Conservation (phyloP, 345 rosid species). For the Adansonia digitata region DNA sequence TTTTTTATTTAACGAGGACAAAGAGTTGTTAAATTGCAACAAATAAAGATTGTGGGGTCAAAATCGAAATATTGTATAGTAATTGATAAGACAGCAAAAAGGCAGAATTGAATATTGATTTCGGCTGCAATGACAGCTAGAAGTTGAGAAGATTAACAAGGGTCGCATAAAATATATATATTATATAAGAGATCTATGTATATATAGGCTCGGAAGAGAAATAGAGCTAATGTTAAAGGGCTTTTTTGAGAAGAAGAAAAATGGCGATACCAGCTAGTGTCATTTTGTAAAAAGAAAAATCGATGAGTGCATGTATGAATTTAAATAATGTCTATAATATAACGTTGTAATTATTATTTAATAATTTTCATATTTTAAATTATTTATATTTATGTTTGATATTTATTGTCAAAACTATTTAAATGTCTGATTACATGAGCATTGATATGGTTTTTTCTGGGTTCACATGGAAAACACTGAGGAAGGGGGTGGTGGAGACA, state of each 20-base stretch:
- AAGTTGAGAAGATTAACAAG: conserved; percentile 1
- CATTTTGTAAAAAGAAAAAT: neutral
- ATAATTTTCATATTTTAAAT: too few species aligned
- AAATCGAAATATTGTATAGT: too few species aligned
- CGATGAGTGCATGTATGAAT: too few species aligned
- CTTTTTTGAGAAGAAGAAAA: neutral
- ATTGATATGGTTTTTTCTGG: neutral
- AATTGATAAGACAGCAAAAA: neutral
- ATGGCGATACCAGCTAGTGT: neutral
- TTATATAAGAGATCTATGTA: neutral
- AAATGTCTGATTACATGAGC: too few species aligned
- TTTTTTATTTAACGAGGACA: neutral
- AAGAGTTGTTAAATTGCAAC: neutral
- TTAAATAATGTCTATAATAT: too few species aligned
- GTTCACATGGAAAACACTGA: neutral
- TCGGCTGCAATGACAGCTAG: conserved; percentile 5
- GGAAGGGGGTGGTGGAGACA: neutral
- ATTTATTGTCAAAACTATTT: too few species aligned
- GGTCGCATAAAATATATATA: neutral
- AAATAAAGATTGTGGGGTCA: neutral
- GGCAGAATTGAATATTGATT: neutral
- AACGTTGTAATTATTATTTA: too few species aligned
- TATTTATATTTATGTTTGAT: too few species aligned
- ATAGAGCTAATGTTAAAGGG: neutral
- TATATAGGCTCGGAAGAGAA: neutral